phyloP scores from a whole-genome alignment of 2,329 filamentous ascomycete species.

The Fusarium sp. region DNA sequence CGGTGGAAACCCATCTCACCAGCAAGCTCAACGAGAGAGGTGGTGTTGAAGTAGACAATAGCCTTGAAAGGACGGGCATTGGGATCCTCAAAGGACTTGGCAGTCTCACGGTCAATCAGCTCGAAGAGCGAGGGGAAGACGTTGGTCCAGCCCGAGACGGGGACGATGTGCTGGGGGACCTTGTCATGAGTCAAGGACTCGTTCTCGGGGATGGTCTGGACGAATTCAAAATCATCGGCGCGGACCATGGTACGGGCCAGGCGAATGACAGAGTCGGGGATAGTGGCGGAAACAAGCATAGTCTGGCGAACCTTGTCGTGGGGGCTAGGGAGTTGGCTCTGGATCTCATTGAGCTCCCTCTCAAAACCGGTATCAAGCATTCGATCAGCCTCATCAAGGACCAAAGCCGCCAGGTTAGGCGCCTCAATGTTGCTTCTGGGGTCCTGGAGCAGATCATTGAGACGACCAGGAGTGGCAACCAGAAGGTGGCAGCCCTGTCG shows the following conservation, averaged over 20 bases:
- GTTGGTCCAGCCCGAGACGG: conserved; percentile 78
- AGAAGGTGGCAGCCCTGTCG: conserved; percentile 86
- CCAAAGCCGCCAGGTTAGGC: conserved; percentile 88
- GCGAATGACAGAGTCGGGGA: conserved; percentile 83
- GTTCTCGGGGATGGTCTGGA: conserved; percentile 86
- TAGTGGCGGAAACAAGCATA: conserved; percentile 94
- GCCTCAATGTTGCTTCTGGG: conserved; percentile 71
- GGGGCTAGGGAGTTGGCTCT: conserved; percentile 71
- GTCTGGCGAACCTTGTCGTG: conserved; percentile 81
- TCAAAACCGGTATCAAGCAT: conserved; percentile 96
- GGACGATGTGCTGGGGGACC: conserved; percentile 83
- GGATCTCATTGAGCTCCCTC: conserved; percentile 72
- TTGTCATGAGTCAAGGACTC: conserved; percentile 87
- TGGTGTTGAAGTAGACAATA: conserved; percentile 92
- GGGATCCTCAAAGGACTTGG: conserved; percentile 54
- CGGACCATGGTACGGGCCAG: conserved; percentile 85
- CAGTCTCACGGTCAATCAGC: conserved; percentile 72
- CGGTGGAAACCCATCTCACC: conserved; percentile 62
- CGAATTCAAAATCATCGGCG: conserved; percentile 82
- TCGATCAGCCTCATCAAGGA: conserved; percentile 96
- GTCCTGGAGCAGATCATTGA: conserved; percentile 84
- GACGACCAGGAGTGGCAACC: conserved; percentile 88
- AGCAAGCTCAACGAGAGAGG: conserved; percentile 76
- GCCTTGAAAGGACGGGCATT: conserved; percentile 82
- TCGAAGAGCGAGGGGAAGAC: conserved; percentile 82